Base-by-base conservation (phyloP, 2,329 filamentous ascomycete species). In the Botrytis hyacinthi region DNA sequence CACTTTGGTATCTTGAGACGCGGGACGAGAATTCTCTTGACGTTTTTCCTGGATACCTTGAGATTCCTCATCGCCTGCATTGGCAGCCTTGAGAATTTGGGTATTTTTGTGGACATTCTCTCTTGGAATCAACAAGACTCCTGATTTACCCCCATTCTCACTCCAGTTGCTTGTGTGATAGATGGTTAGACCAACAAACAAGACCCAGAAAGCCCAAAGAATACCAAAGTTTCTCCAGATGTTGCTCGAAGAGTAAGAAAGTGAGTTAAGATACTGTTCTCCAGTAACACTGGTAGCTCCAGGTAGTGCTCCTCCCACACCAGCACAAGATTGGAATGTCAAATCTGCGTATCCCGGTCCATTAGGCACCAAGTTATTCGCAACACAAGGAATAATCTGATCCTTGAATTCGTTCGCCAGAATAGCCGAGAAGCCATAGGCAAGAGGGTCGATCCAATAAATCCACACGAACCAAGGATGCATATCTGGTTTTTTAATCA, bases 391-490 rank as follows among this genome's bases (percentile, higher is more conserved):
- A 29, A 89, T 85, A 3, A 78, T 83, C 78, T 91, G 83, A 48
- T 82, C 83, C 75, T 91, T 85, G 73, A 94, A 93, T 79, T 94
- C 92, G 77, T 94, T 94, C 0, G 89, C 84, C 78, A 93, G 84
- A 0, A 94, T 81, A 0, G 87, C 87, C 76, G 93, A 89, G 73
- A 93, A 94, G 0, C 85, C 89, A 73, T 93, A 93, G 0, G 91
- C 88, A 4, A 94, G 82, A 0, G 91, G 91, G 75, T 92, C 86
- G 35, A 91, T 86, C 87, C 88, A 90, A 75, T 86, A 89, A 4
- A 91, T 80, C 89, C 89, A 91, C 4, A 83, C 81, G n/a, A 91
- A 85, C 88, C 88, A 91, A 0, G 86, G 85, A 59, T 88, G 87
- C 89, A 91, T 91, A 73, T 88, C 82, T n/a, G 84, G 84, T 35